These are phyloP conservation scores for Phlebiopsis gigantea DNA, from an alignment of 768 basidiomycete genomes.

Conservation along the genomic window DNA sequence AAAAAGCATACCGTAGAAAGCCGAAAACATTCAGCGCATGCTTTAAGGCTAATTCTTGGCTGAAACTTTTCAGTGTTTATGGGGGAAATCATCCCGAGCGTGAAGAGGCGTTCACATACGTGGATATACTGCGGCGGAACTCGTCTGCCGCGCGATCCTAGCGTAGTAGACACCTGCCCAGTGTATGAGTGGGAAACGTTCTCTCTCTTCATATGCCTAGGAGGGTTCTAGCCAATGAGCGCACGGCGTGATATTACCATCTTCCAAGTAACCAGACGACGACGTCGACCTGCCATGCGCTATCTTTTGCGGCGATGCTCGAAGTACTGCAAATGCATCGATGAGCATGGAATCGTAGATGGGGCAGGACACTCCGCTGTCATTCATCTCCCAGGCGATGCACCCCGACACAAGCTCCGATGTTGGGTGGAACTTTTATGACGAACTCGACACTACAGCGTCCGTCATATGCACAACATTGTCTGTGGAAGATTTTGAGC, in stretches of 20 bases:
- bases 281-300: neutral
- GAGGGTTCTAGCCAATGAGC: neutral
- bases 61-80: neutral
- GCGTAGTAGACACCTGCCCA: neutral
- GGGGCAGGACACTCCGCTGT: neutral
- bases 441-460: neutral
- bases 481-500: neutral
- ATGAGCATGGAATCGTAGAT: neutral
- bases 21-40: neutral
- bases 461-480: neutral
- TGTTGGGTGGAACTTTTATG: neutral
- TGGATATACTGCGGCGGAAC: neutral
- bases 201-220: neutral
- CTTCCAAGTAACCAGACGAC: neutral
- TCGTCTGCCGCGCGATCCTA: neutral
- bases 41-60: neutral
- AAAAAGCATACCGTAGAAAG: neutral
- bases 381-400: neutral
- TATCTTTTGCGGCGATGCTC: neutral
- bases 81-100: neutral
- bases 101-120: neutral
- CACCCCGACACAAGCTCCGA: neutral
- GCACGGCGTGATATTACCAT: neutral
- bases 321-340: neutral
- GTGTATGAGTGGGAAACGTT: neutral